Percentiles rank a stretch among this genome's conserved stretches.
These are phyloP conservation scores for Candida vaughaniae DNA, from an alignment of 805 yeast genomes.

Conservation along the genomic window DNA sequence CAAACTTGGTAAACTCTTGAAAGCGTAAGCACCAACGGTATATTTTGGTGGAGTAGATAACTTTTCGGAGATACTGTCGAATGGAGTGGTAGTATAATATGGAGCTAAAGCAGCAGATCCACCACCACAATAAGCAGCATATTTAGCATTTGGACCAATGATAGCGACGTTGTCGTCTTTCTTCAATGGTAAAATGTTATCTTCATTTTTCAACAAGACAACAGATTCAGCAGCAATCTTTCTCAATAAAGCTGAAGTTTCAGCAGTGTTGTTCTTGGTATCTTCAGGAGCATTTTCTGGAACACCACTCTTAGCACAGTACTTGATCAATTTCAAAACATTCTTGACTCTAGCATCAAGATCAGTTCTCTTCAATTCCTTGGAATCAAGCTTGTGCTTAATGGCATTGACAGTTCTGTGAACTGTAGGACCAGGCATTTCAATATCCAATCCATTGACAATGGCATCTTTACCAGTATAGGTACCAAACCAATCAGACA, in stretches of 20 bases:
- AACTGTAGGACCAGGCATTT: conserved; percentile 66
- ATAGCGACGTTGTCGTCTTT: conserved; percentile 32
- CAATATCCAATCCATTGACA: conserved; percentile 58
- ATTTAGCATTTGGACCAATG: conserved; percentile 34
- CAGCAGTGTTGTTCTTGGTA: conserved; percentile 42
- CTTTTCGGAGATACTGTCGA: conserved; percentile 19
- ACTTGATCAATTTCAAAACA: conserved; percentile 48
- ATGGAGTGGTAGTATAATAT: conserved; percentile 29
- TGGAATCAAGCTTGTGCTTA: conserved; percentile 40
- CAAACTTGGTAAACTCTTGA: conserved; percentile 28
- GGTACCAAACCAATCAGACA: conserved; percentile 67
- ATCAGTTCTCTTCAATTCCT: conserved; percentile 38
- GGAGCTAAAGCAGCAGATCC: conserved; percentile 31
- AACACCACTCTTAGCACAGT: conserved; percentile 38
- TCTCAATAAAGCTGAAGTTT: conserved; percentile 43
- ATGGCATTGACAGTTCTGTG: conserved; percentile 42
- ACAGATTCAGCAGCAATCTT: conserved; percentile 44
- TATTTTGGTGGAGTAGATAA: conserved; percentile 21
- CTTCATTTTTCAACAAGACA: conserved; percentile 30
- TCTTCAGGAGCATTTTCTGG: conserved; percentile 34
- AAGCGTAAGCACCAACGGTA: conserved; percentile 31
- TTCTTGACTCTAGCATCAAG: conserved; percentile 50
- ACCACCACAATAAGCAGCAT: conserved; percentile 32
- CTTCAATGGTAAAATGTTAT: conserved; percentile 25
- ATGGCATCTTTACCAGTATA: conserved; percentile 48